A percentile compares a stretch with the other conserved stretches of the same genome.
Evolutionary conservation across 257 asterid species (phyloP).

Genomic region (Ilex asprella): DNA sequence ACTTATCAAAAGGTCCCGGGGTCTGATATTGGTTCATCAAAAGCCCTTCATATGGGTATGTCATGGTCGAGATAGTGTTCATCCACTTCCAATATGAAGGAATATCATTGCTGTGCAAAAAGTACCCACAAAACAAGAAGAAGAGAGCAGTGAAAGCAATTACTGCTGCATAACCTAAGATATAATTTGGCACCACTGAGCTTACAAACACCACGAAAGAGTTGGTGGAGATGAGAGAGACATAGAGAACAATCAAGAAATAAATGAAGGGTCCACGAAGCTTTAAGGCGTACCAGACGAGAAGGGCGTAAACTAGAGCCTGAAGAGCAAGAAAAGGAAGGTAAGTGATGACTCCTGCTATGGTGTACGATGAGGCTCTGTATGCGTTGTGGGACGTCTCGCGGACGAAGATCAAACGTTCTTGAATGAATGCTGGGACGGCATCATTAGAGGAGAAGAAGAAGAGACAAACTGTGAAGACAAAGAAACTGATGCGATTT

Average conservation of each 20-base stretch:
- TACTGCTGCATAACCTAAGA: slow-evolving; percentile 80
- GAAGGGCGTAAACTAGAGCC: slow-evolving; percentile 57
- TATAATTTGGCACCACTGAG: slow-evolving; percentile 68
- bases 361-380: slow-evolving; percentile 82
- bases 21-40: slow-evolving; percentile 69
- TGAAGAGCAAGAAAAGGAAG: slow-evolving; percentile 74
- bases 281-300: slow-evolving; percentile 60
- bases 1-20: slow-evolving; percentile 24
- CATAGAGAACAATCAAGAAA: slow-evolving; percentile 2
- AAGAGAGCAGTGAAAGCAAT: slow-evolving; percentile 84
- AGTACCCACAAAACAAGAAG: slow-evolving; percentile 76
- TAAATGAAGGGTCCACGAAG: slow-evolving; percentile 40
- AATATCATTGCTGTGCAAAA: slow-evolving; percentile 41
- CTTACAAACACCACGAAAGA: neutral
- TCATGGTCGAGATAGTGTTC: slow-evolving; percentile 75
- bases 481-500: slow-evolving; percentile 66
- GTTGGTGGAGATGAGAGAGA: neutral
- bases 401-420: slow-evolving; percentile 68
- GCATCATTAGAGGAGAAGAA: slow-evolving; percentile 90
- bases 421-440: slow-evolving; percentile 89
- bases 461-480: slow-evolving; percentile 73
- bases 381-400: slow-evolving; percentile 84
- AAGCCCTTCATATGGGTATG: slow-evolving; percentile 78
- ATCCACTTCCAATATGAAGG: slow-evolving; percentile 83
- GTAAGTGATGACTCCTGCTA: slow-evolving; percentile 72